phyloP scores from a whole-genome alignment of 2,329 filamentous ascomycete species.

The Fusarium sp. region DNA sequence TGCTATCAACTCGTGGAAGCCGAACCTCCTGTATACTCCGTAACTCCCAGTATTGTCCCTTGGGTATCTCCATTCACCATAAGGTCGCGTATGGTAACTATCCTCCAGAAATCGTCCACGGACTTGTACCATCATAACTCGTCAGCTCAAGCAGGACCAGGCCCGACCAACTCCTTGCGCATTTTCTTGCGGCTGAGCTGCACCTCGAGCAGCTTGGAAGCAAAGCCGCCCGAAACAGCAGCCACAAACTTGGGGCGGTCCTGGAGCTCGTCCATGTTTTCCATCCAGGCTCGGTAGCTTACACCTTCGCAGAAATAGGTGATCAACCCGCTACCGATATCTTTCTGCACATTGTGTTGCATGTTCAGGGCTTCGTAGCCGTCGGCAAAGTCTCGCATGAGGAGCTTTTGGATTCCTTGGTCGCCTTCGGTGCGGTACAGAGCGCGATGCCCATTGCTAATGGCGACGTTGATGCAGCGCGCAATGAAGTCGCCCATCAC shows the following conservation, averaged over 20 bases:
- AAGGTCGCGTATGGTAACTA: background rate
- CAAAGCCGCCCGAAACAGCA: constrained; percentile 52
- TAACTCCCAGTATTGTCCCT: background rate
- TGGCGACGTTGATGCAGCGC: constrained; percentile 50
- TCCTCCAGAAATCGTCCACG: background rate
- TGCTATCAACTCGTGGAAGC: background rate
- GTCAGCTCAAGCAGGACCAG: constrained; percentile 18
- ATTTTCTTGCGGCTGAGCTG: constrained; percentile 45
- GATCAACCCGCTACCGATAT: constrained; percentile 47
- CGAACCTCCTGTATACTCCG: background rate
- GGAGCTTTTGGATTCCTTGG: constrained; percentile 46
- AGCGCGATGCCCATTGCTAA: constrained; percentile 53
- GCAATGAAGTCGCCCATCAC: constrained; percentile 50
- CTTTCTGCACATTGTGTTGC: constrained; percentile 43
- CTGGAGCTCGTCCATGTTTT: constrained; percentile 43
- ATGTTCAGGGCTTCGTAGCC: constrained; percentile 52
- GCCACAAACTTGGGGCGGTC: constrained; percentile 51
- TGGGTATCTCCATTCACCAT: constrained; percentile 1
- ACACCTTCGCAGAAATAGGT: constrained; percentile 54
- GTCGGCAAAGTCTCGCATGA: constrained; percentile 55
- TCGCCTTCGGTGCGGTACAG: constrained; percentile 50
- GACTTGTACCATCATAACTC: background rate
- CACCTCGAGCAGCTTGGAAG: constrained; percentile 48
- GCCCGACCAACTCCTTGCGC: constrained; percentile 50
- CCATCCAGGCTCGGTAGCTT: constrained; percentile 48